Evolutionary conservation across 2,329 filamentous ascomycete genomes (phyloP).

Genomic region (Triangularia verruculosa): DNA sequence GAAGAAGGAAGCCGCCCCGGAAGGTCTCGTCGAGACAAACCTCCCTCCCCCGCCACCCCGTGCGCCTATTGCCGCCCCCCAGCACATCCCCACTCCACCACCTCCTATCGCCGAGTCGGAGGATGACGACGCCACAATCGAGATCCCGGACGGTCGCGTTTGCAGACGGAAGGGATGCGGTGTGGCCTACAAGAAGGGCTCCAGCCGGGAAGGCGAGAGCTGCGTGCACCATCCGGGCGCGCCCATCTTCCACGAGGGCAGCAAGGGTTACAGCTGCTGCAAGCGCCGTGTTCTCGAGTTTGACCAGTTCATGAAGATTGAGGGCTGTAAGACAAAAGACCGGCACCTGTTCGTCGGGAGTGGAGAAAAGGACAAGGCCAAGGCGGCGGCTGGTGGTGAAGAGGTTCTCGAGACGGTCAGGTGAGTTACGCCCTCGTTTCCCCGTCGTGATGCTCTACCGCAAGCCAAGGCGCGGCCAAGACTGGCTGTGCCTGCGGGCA

Average conservation of each 20-base stretch:
- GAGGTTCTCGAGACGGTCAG: slow-evolving; percentile 68
- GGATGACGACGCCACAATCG: slow-evolving; percentile 74
- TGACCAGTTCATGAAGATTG: slow-evolving; percentile 95
- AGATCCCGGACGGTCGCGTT: slow-evolving; percentile 68
- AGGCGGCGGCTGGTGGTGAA: slow-evolving; percentile 58
- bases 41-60: slow-evolving; percentile 39
- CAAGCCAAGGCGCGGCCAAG: slow-evolving; percentile 28
- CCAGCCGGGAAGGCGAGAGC: slow-evolving; percentile 64
- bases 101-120: slow-evolving; percentile 74
- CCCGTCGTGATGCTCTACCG: slow-evolving; percentile 1
- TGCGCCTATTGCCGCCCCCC: slow-evolving; percentile 42
- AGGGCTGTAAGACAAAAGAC: slow-evolving; percentile 79
- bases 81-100: slow-evolving; percentile 48
- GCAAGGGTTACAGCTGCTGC: slow-evolving; percentile 96
- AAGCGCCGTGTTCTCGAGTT: slow-evolving; percentile 94
- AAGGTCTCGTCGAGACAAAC: slow-evolving; percentile 39
- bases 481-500: slow-evolving; percentile 25
- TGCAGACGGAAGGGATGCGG: slow-evolving; percentile 80
- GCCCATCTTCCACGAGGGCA: slow-evolving; percentile 95
- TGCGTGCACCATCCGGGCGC: slow-evolving; percentile 87
- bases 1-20: slow-evolving; percentile 49
- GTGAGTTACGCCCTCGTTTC: slow-evolving; percentile 42
- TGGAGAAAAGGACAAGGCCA: slow-evolving; percentile 60
- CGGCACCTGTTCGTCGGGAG: slow-evolving; percentile 82
- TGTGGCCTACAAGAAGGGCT: slow-evolving; percentile 59